Evolutionary conservation across 2,329 filamentous ascomycete species (phyloP).

Genomic region (Clarireedia sp.): DNA sequence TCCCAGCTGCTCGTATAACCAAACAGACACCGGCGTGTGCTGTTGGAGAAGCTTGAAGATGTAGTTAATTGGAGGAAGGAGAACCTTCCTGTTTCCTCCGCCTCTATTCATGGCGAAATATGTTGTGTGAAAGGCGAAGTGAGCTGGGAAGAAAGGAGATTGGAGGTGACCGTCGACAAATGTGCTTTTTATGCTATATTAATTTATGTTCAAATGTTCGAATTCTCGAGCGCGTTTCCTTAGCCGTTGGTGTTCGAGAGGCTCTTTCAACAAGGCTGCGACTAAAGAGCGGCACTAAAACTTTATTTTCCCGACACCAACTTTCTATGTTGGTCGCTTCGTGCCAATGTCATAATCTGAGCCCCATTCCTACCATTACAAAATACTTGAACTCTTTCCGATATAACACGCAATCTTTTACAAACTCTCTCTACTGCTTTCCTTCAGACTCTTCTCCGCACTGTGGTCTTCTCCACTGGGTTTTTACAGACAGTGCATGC

Average conservation of each 20-base stretch:
- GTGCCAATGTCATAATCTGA: too few species aligned
- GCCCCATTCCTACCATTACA: neutral
- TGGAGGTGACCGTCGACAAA: neutral
- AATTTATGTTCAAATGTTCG: neutral
- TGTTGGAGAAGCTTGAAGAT: conserved; percentile 84
- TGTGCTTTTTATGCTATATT: neutral
- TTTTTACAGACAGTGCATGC: conserved; percentile 9
- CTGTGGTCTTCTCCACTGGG: neutral
- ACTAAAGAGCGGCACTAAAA: conserved; percentile 7
- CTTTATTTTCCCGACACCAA: conserved; percentile 8
- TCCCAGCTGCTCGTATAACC: conserved; percentile 92
- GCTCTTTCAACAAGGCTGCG: neutral
- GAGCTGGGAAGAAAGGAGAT: neutral
- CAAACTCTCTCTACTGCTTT: neutral
- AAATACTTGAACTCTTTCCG: conserved; percentile 7
- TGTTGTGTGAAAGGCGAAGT: neutral
- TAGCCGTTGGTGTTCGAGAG: neutral
- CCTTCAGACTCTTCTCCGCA: neutral
- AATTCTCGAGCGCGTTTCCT: neutral
- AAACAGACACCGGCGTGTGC: conserved; percentile 78
- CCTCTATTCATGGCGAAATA: conserved; percentile 29
- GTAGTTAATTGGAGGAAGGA: conserved; percentile 75
- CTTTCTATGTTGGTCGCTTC: too few species aligned
- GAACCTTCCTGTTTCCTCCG: conserved; percentile 48
- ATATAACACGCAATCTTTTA: neutral